These are phyloP conservation scores for Rhodotorula mucilaginosa DNA, from an alignment of 1,284 basidiomycete species.

Conservation along the genomic window DNA sequence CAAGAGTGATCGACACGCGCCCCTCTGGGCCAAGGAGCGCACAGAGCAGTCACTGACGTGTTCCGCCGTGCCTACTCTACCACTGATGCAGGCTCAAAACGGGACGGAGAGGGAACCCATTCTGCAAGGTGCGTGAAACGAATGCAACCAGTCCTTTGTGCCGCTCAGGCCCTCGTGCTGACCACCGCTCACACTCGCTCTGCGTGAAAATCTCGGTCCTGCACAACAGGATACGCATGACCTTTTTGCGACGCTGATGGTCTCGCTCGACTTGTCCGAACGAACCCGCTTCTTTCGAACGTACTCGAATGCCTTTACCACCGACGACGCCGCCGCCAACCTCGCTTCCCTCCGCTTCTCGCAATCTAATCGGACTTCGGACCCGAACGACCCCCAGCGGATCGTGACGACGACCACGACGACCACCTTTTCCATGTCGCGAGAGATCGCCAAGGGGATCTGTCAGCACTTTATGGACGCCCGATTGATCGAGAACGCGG, in stretches of 20 bases:
- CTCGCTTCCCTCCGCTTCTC: slow-evolving; percentile 96
- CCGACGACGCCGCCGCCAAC: slow-evolving; percentile 92
- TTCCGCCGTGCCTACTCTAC: neutral
- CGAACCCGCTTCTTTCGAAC: slow-evolving; percentile 96
- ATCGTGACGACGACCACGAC: slow-evolving; percentile 99
- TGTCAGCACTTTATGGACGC: slow-evolving; percentile 99
- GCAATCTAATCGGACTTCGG: slow-evolving; percentile 95
- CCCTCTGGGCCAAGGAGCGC: neutral
- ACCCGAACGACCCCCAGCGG: slow-evolving; percentile 93
- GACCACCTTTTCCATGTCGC: slow-evolving; percentile 98
- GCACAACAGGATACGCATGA: slow-evolving; percentile 86
- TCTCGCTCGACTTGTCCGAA: slow-evolving; percentile 81
- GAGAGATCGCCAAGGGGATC: slow-evolving; percentile 99
- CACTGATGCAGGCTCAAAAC: slow-evolving; percentile 43
- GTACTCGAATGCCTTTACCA: slow-evolving; percentile 92
- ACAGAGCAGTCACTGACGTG: neutral
- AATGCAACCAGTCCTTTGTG: too few species aligned
- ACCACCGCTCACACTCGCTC: neutral
- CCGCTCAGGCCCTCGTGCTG: neutral
- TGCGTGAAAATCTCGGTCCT: neutral
- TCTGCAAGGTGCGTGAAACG: slow-evolving; percentile 44
- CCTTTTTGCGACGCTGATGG: slow-evolving; percentile 93
- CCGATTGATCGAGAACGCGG: slow-evolving; percentile 92
- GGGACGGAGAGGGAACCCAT: slow-evolving; percentile 46
- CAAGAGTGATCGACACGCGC: neutral